Percentiles rank a stretch among this genome's conserved stretches.
Conservation (phyloP, 2,329 filamentous ascomycete genomes). For the Xylariomycetidae sp. region DNA sequence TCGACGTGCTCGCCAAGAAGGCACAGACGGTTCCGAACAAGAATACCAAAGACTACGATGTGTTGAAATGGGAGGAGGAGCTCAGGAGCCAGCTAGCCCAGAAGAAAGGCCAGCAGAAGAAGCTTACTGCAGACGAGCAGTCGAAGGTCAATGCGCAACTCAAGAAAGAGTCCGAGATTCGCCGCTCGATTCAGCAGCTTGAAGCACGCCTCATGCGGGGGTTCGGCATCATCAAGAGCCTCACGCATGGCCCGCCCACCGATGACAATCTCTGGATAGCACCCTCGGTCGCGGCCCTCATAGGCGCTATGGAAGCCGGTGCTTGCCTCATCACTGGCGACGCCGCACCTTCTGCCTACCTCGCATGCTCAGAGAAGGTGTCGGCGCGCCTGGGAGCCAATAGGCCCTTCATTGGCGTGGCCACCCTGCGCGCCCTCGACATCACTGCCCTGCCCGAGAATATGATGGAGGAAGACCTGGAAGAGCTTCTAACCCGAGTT, state of each 20-base stretch:
- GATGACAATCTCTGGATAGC: constrained; percentile 87
- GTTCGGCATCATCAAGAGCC: constrained; percentile 75
- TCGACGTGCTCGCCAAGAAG: constrained; percentile 88
- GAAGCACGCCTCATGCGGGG: constrained; percentile 72
- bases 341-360: constrained; percentile 68
- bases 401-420: constrained; percentile 78
- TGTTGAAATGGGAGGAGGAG: constrained; percentile 95
- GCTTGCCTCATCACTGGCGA: constrained; percentile 78
- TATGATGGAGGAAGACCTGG: constrained; percentile 73
- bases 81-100: constrained; percentile 78
- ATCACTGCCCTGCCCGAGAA: constrained; percentile 66
- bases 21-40: constrained; percentile 68
- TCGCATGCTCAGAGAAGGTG: constrained; percentile 71
- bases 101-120: constrained; percentile 88
- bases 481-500: constrained; percentile 78
- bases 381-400: constrained; percentile 69
- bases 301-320: constrained; percentile 71
- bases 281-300: constrained; percentile 65
- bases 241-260: constrained; percentile 83
- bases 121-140: constrained; percentile 82
- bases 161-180: constrained; percentile 76
- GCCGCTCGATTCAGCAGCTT: constrained; percentile 62
- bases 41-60: constrained; percentile 91
- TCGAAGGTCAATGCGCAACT: constrained; percentile 88
- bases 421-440: constrained; percentile 73